Percentiles rank a stretch among this genome's conserved stretches.
phyloP scores from a whole-genome alignment of 169 alveolate species.

The Babesia caballi region DNA sequence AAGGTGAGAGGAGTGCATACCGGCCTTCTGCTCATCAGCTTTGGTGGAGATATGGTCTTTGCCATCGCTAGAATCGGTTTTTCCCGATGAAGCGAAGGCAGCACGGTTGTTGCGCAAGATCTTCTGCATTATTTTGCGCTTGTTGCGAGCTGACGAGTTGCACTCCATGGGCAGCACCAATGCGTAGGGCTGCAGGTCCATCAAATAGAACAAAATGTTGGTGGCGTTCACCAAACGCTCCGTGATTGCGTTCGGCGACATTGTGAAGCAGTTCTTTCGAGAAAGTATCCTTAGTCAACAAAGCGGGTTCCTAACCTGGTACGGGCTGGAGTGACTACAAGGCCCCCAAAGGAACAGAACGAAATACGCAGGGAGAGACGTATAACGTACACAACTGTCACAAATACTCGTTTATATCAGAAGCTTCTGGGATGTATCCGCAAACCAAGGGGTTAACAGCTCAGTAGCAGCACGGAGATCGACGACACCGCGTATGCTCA shows the following conservation, averaged over 20 bases:
- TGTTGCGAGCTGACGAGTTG: constrained; percentile 33
- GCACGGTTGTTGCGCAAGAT: constrained; percentile 33
- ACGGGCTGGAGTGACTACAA: no score
- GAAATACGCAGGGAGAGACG: no score
- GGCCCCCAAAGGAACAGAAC: no score
- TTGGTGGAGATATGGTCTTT: neutral
- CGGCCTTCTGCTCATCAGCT: neutral
- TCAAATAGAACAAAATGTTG: constrained; percentile 46
- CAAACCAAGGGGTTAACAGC: no score
- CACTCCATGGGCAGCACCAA: constrained; percentile 63
- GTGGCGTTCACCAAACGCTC: constrained; percentile 56
- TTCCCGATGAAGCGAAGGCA: neutral
- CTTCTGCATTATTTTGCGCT: constrained; percentile 39
- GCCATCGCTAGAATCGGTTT: neutral
- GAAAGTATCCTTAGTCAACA: no score
- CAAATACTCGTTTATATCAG: no score
- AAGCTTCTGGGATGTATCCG: no score
- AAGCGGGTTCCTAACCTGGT: no score
- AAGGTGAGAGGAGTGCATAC: neutral
- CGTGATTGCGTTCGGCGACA: constrained; percentile 3
- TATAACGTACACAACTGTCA: no score
- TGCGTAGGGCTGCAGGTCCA: constrained; percentile 61
- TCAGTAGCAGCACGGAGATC: no score
- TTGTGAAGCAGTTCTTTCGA: neutral
- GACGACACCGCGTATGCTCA: no score